Base-by-base conservation (phyloP, 1,139 yeast genomes). In the Pichia sp. region DNA sequence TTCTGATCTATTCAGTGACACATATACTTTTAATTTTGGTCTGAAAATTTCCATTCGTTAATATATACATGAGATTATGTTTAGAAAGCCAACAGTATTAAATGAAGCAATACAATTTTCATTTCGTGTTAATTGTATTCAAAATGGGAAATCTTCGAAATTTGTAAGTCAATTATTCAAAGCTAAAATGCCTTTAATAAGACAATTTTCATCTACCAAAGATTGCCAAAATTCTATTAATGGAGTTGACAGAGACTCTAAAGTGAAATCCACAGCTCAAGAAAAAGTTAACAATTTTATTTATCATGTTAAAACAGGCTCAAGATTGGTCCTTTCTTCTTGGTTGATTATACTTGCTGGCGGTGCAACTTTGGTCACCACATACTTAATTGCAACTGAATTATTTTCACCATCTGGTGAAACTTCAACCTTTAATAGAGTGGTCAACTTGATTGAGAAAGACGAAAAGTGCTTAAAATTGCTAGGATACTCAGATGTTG, bases 401-500 rank as follows among this genome's bases (percentile, higher is more conserved):
- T 69, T 89, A 39, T 79, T 88, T 56, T 76, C 90, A 49, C 96
- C 97, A 7, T 83, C 95, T 0, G 95, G 96, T 30, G 97, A 89
- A 62, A 90, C 95, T 1, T 84, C 84, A 56, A 80, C 95, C 3
- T 89, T 89, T 71, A 89, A 89, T 68, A 78, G 87, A 58, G 95
- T 95, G 2, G 89, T 89, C 34, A 76, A 79, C 36, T 69, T 86
- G 58, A 78, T 88, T 35, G 90, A 89, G 62, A 72, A 80, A 53
- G 86, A 84, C 62, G 76, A 75, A 44, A 68, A 66, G 35, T 84
- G 86, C 7, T 83, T 82, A 57, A 68, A 72, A 55, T 63, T 81
- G 35, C 70, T 90, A 46, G 76, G 78, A 7, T 73, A 83, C 51
- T 65, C 73, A 10, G 66, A 71, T 27, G 61, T 65, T 4, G 67